These are phyloP conservation scores for Cadophora sp. DNA, from an alignment of 2,329 filamentous ascomycete species.

Conservation along the genomic window DNA sequence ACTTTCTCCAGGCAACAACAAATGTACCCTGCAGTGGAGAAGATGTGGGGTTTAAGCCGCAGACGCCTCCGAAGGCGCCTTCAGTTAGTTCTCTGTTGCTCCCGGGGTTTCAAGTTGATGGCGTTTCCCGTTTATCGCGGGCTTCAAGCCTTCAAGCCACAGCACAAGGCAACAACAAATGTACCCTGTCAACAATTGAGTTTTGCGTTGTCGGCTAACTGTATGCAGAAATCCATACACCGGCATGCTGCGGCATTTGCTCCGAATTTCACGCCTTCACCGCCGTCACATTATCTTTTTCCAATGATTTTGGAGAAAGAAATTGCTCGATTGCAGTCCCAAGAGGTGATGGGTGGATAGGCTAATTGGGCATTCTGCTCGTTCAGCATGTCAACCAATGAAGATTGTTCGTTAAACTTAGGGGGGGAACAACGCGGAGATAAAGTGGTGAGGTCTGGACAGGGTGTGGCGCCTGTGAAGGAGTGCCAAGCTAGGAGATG, in stretches of 20 bases:
- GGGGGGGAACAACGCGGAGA: background rate
- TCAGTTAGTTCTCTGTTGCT: background rate
- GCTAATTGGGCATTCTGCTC: background rate
- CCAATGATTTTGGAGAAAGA: background rate
- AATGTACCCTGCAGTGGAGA: slow-evolving; percentile 1
- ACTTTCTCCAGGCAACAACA: slow-evolving; percentile 12
- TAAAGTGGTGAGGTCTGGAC: background rate
- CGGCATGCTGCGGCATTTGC: background rate
- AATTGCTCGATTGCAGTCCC: background rate
- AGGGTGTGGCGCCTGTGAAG: slow-evolving; percentile 13
- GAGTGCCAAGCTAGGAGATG: background rate
- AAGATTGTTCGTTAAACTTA: background rate
- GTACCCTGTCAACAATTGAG: slow-evolving; percentile 19
- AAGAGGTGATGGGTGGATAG: background rate
- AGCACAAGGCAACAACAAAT: slow-evolving; percentile 24
- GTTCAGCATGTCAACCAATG: background rate
- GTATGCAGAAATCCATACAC: background rate
- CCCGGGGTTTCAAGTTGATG: background rate
- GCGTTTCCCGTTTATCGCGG: slow-evolving; percentile 6
- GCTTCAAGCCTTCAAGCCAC: slow-evolving; percentile 14
- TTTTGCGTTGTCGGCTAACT: background rate
- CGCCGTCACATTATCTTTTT: background rate
- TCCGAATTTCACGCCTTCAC: background rate
- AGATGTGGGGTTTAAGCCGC: slow-evolving; percentile 8
- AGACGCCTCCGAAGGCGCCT: slow-evolving; percentile 14